phyloP scores from a whole-genome alignment of 208 protist genomes.

The Leishmania mexicana region DNA sequence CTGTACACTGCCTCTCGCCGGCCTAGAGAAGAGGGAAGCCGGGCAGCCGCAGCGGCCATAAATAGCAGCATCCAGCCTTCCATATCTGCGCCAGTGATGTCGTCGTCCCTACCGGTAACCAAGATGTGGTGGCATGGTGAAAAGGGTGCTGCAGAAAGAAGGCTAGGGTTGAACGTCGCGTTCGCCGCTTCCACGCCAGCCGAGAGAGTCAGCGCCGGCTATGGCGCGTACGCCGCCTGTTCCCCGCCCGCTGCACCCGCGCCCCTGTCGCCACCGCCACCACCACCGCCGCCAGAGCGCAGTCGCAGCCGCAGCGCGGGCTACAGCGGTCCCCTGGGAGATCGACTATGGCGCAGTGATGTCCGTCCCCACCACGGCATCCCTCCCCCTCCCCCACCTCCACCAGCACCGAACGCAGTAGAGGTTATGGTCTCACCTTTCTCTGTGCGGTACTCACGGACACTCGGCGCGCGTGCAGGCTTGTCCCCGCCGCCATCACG shows the following conservation, averaged over 20 bases:
- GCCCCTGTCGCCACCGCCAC: conserved; percentile 1
- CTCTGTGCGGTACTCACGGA: conserved; percentile 10
- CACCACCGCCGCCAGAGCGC: conserved; percentile 20
- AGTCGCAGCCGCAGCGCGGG: conserved; percentile 14
- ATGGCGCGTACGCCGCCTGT: not conserved
- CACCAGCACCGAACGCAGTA: not conserved
- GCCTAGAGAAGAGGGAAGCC: conserved; percentile 4
- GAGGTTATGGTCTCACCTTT: not conserved
- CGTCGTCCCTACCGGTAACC: not conserved
- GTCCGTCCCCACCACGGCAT: conserved; percentile 1
- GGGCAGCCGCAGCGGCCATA: not conserved
- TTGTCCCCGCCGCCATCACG: not conserved
- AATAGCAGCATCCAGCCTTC: not conserved
- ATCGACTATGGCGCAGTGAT: conserved; percentile 8
- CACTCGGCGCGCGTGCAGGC: not conserved
- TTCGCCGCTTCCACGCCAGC: not conserved
- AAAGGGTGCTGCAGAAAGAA: not conserved
- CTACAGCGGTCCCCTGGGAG: conserved; percentile 12
- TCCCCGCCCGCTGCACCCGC: not conserved
- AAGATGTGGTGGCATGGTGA: not conserved
- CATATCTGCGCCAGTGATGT: not conserved
- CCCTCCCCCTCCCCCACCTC: conserved; percentile 20
- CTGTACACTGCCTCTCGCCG: conserved; percentile 15
- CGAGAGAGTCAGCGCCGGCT: not conserved
- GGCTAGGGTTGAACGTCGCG: not conserved